phyloP scores from a whole-genome alignment of 2,329 filamentous ascomycete species.

The Phyllosticta paracitricarpa region DNA sequence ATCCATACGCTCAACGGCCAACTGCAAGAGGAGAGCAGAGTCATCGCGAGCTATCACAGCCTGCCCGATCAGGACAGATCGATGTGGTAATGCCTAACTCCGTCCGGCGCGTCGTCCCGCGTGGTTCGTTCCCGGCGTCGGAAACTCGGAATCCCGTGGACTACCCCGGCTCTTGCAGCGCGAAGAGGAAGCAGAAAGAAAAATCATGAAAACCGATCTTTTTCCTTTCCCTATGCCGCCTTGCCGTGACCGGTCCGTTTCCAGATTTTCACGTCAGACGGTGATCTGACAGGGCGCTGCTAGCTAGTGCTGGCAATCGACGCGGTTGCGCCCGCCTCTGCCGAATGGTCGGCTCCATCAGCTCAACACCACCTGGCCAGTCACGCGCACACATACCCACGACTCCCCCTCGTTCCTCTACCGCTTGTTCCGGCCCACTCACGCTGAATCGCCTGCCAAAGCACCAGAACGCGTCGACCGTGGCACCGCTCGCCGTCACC shows the following conservation, averaged over 20 bases:
- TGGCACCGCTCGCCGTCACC: not conserved
- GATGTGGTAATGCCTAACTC: not conserved
- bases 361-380: not conserved
- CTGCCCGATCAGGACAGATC: not conserved
- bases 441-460: not conserved
- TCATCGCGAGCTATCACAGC: not conserved
- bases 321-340: not conserved
- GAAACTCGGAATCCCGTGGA: not conserved
- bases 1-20: too few relatives aligned
- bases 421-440: not conserved
- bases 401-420: not conserved
- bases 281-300: not conserved
- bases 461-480: not conserved
- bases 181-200: not conserved
- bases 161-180: not conserved
- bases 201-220: not conserved
- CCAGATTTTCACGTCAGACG: not conserved
- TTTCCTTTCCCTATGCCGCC: not conserved
- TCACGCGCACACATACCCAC: not conserved
- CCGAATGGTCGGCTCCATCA: not conserved
- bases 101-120: not conserved
- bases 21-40: too few relatives aligned
- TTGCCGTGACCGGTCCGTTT: not conserved
- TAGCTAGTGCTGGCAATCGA: not conserved
- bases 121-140: not conserved